A percentile compares a stretch with the other conserved stretches of the same genome.
These are phyloP conservation scores for Suillus hirtellus DNA, from an alignment of 768 basidiomycete genomes.

Conservation along the genomic window DNA sequence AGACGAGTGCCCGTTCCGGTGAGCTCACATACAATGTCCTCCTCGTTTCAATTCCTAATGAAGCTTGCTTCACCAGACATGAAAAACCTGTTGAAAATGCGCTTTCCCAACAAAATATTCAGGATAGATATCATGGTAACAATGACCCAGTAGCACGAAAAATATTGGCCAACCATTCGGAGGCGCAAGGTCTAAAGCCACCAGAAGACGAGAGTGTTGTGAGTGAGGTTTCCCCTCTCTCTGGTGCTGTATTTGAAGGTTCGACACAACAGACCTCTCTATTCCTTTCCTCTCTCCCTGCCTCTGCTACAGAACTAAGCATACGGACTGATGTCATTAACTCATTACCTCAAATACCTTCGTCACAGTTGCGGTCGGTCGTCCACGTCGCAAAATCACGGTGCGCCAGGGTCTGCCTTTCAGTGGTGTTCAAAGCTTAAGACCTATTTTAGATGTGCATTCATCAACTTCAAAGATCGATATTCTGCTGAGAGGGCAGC, in stretches of 20 bases:
- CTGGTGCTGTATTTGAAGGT: constrained; percentile 10
- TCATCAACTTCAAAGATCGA: constrained; percentile 89
- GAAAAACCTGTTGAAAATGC: constrained; percentile 86
- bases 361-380: constrained; percentile 74
- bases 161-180: constrained; percentile 80
- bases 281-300: constrained; percentile 78
- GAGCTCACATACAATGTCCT: constrained; percentile 19
- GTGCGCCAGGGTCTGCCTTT: constrained; percentile 35
- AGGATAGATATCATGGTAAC: constrained; percentile 89
- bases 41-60: constrained; percentile 6
- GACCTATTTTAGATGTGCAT: constrained; percentile 72
- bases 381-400: constrained; percentile 84
- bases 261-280: constrained; percentile 64
- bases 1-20: constrained; percentile 87
- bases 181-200: constrained; percentile 77
- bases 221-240: constrained; percentile 34
- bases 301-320: constrained; percentile 66
- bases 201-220: constrained; percentile 89
- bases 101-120: constrained; percentile 87
- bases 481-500: constrained; percentile 85
- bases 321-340: constrained; percentile 72
- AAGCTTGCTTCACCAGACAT: constrained; percentile 51
- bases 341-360: constrained; percentile 63
- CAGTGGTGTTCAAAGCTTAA: not conserved
- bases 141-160: constrained; percentile 95